A percentile compares a stretch with the other conserved stretches of the same genome.
phyloP scores from a whole-genome alignment of 108 stramenopile species.

The Halocafeteria seosinensis region DNA sequence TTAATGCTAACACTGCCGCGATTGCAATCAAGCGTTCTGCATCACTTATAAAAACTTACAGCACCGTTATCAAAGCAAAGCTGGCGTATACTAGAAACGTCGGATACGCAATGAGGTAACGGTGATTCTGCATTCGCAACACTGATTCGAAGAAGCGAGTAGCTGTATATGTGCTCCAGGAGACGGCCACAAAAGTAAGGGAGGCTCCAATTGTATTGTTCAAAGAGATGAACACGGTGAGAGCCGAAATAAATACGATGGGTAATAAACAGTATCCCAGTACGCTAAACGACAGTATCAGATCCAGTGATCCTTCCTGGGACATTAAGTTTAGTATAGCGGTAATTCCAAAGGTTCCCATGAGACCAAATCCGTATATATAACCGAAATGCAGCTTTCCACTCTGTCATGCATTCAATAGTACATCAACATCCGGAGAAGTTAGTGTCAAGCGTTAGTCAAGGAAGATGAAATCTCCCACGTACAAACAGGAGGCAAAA shows the following conservation, averaged over 20 bases:
- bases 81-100: conserved; percentile 77
- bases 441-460: too few species aligned
- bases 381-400: conserved; percentile 91
- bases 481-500: conserved; percentile 53
- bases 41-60: conserved; percentile 38
- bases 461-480: too few species aligned
- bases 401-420: conserved; percentile 3
- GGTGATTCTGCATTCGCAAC: conserved; percentile 60
- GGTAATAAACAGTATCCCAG: conserved; percentile 90
- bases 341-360: conserved; percentile 69
- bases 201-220: conserved; percentile 51
- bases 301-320: conserved; percentile 13
- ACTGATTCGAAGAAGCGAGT: conserved; percentile 79
- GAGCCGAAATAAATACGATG: conserved; percentile 70
- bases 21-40: too few species aligned
- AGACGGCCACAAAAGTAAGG: conserved; percentile 56
- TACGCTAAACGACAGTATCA: conserved; percentile 51
- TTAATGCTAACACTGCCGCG: too few species aligned
- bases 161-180: conserved; percentile 69
- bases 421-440: background rate
- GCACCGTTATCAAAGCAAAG: conserved; percentile 95
- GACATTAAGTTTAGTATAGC: conserved; percentile 76
- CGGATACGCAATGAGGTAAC: conserved; percentile 91
- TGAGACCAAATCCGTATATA: conserved; percentile 84
- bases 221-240: conserved; percentile 55